A percentile compares a stretch with the other conserved stretches of the same genome.
phyloP scores from a whole-genome alignment of 352 stramenopile species.

The Pythium vanterpoolii region DNA sequence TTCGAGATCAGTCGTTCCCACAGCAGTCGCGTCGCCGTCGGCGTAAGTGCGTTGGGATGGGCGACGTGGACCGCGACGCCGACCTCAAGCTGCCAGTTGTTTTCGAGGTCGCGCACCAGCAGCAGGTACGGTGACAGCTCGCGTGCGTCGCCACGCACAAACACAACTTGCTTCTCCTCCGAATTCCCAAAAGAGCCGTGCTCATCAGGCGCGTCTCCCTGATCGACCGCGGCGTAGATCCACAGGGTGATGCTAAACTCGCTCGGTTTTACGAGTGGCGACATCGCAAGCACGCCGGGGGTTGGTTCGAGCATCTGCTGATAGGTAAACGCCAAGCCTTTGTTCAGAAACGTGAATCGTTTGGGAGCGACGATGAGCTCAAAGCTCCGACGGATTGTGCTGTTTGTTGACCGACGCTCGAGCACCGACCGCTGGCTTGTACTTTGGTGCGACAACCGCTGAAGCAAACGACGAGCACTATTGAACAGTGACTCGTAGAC shows the following conservation, averaged over 20 bases:
- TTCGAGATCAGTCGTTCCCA: constrained; percentile 77
- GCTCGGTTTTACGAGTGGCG: constrained; percentile 52
- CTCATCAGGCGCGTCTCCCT: too few species aligned
- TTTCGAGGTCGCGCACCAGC: constrained; percentile 37
- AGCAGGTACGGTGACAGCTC: constrained; percentile 69
- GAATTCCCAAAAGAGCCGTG: neutral
- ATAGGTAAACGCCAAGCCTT: constrained; percentile 57
- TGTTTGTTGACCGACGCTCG: constrained; percentile 5
- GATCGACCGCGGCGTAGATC: constrained; percentile 44
- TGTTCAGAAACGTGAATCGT: constrained; percentile 52
- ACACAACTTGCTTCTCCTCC: constrained; percentile 53
- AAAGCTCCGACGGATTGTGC: constrained; percentile 41
- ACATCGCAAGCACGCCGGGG: constrained; percentile 33
- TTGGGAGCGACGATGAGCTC: constrained; percentile 66
- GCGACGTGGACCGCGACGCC: constrained; percentile 33
- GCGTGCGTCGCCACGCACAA: constrained; percentile 58
- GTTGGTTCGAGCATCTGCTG: constrained; percentile 41
- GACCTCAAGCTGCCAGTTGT: constrained; percentile 55
- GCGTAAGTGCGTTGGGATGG: neutral
- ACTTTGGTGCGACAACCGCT: neutral
- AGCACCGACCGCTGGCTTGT: neutral
- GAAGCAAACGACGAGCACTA: neutral
- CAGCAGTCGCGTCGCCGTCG: constrained; percentile 16
- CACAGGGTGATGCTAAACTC: constrained; percentile 90
- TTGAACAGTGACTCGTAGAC: constrained; percentile 1